Percentiles rank a stretch among this genome's conserved stretches.
Evolutionary conservation across 257 asterid species (phyloP).

Genomic region (Penstemon davidsonii): DNA sequence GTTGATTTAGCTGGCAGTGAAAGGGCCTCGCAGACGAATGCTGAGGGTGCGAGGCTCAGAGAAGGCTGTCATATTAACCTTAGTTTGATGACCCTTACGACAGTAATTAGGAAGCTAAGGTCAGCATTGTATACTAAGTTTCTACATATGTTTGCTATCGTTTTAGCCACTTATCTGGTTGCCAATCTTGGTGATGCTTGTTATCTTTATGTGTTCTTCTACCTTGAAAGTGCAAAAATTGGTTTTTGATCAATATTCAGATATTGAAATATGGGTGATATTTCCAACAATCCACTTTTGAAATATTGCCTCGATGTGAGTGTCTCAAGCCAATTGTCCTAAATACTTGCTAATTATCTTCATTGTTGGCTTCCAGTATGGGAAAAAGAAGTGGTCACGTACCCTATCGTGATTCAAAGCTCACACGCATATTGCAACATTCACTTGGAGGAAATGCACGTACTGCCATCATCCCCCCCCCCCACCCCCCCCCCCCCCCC

Average conservation of each 20-base stretch:
- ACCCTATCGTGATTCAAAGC: conserved; percentile 93
- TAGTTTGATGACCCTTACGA: conserved; percentile 95
- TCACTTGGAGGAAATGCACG: conserved; percentile 98
- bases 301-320: background rate
- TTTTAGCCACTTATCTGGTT: background rate
- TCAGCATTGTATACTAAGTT: conserved; percentile 20
- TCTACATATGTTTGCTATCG: background rate
- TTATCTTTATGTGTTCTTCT: background rate
- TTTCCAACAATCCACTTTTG: background rate
- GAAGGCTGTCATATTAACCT: conserved; percentile 98
- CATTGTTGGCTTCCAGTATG: conserved; percentile 47
- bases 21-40: conserved; percentile 89
- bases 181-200: background rate
- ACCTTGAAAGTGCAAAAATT: background rate
- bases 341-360: conserved; percentile 17
- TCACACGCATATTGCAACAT: conserved; percentile 94
- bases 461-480: conserved; percentile 95
- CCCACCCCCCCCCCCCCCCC: too few relatives aligned
- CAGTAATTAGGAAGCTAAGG: conserved; percentile 94
- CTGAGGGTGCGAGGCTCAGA: conserved; percentile 90
- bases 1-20: conserved; percentile 98
- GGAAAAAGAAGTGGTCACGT: conserved; percentile 94
- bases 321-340: conserved; percentile 8
- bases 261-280: conserved; percentile 9
- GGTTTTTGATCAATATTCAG: background rate